Evolutionary conservation across 805 yeast genomes (phyloP), one percentile per base, ranked within the genome.

Genomic region (Metschnikowia shivogae): DNA sequence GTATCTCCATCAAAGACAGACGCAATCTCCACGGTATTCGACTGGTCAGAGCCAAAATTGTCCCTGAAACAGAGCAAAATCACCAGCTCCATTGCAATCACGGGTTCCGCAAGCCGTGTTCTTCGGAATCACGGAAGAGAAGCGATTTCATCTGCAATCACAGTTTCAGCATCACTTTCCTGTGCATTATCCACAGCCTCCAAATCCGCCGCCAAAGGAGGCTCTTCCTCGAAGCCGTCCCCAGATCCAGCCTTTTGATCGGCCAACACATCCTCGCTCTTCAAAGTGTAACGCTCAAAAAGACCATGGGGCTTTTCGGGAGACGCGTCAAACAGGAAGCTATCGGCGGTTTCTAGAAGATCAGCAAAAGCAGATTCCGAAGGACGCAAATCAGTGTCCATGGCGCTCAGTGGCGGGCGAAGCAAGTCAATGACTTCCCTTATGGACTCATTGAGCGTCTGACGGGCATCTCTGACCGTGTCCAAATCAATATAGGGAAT

Each of bases 91-190:
- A 17, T 17, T 17, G 29, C 8, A 10, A 27, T 27, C 11, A 10
- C 8, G 29, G 29, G 29, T 27, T 27, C 3, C 29, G 29, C 11
- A 8, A 27, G 29, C 11, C 11, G 29, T 2, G 2, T 17, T 17
- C 17, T 17, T 17, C 17, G 17, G 17, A 34, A 22, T 22, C 26
- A 22, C 26, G 26, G 8, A 22, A 22, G 26, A 22, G 26, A 22
- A 10, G 42, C 47, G 2, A 47, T 43, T 42, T 50, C 55, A 36
- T 48, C 53, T 2, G 45, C 48, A 27, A 49, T 50, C 24, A 50
- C 55, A 5, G 56, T 53, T 22, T 53, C 56, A 7, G 55, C 41
- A 27, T 53, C 56, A 37, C 55, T 53, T 19, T 48, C 54, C 6
- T 44, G 49, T 11, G 35, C 35, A 11, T 17, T 10, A 5, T 33